Percentiles rank a stretch among this genome's conserved stretches.
These are phyloP conservation scores for Linderniella brevidens DNA, from an alignment of 257 asterid species.

Conservation along the genomic window DNA sequence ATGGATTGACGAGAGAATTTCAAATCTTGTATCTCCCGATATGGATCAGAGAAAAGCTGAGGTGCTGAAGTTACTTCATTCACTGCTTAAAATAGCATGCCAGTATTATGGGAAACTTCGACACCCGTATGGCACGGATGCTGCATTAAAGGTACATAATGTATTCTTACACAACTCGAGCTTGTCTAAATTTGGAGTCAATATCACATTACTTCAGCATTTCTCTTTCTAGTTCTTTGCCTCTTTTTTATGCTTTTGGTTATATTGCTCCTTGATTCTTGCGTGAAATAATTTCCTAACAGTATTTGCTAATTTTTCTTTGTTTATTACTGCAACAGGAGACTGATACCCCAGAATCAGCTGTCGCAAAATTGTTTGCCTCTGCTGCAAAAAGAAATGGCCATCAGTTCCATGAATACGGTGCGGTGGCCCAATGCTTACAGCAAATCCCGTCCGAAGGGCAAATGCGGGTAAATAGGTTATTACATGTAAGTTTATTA, in stretches of 20 bases:
- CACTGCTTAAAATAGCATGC: conserved; percentile 69
- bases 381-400: conserved; percentile 38
- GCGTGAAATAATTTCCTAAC: background rate
- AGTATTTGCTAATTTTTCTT: conserved; percentile 4
- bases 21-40: conserved; percentile 25
- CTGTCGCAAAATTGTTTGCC: conserved; percentile 77
- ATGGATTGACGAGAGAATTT: conserved; percentile 83
- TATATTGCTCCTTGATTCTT: background rate
- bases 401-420: conserved; percentile 39
- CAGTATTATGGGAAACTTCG: conserved; percentile 84
- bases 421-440: conserved; percentile 46
- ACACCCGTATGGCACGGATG: conserved; percentile 76
- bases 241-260: too few species aligned
- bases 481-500: conserved; percentile 1
- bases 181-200: too few species aligned
- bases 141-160: conserved; percentile 36
- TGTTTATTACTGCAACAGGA: conserved; percentile 24
- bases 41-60: conserved; percentile 43
- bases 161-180: too few species aligned
- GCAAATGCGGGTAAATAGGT: conserved; percentile 55
- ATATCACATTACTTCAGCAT: too few species aligned
- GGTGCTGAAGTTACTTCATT: conserved; percentile 57
- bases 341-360: conserved; percentile 76
- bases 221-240: too few species aligned
- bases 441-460: conserved; percentile 79